phyloP scores from a whole-genome alignment of 179 eudicot genomes.

The Camellia oleifera region DNA sequence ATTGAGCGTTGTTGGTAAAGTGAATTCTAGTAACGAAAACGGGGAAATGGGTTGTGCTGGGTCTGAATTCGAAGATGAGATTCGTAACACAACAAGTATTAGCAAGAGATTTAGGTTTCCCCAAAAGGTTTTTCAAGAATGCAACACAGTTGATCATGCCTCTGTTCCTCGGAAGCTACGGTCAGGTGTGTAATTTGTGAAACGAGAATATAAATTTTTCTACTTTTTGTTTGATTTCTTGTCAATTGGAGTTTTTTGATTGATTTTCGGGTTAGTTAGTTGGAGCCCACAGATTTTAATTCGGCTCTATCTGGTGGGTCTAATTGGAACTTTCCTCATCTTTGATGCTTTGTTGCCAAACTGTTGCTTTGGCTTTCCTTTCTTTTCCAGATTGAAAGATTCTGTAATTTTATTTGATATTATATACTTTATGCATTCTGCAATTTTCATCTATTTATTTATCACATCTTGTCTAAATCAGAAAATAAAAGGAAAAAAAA shows the following conservation, averaged over 20 bases:
- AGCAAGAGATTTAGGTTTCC: constrained; percentile 25
- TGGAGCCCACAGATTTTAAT: constrained; percentile 19
- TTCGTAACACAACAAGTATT: constrained; percentile 19
- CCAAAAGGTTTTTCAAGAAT: constrained; percentile 28
- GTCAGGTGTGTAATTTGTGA: constrained; percentile 30
- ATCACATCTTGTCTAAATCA: neutral
- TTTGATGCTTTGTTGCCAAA: constrained; percentile 3
- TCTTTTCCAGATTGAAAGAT: constrained; percentile 19
- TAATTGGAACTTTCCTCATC: constrained; percentile 7
- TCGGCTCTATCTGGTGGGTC: constrained; percentile 22
- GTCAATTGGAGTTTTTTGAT: neutral
- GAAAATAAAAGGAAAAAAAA: constrained; percentile 4
- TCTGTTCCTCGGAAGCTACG: constrained; percentile 42
- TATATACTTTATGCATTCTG: constrained; percentile 13
- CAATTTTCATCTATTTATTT: constrained; percentile 16
- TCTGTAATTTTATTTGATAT: constrained; percentile 19
- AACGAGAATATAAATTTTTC: neutral
- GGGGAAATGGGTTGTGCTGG: constrained; percentile 22
- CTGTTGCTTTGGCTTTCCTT: constrained; percentile 13
- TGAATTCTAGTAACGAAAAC: neutral
- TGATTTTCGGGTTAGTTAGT: neutral
- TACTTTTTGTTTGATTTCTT: constrained; percentile 1
- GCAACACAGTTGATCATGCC: constrained; percentile 24
- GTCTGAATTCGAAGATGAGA: constrained; percentile 26
- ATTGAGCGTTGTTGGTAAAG: constrained; percentile 17